phyloP scores from a whole-genome alignment of 345 rosid genomes.

The Boechera retrofracta region DNA sequence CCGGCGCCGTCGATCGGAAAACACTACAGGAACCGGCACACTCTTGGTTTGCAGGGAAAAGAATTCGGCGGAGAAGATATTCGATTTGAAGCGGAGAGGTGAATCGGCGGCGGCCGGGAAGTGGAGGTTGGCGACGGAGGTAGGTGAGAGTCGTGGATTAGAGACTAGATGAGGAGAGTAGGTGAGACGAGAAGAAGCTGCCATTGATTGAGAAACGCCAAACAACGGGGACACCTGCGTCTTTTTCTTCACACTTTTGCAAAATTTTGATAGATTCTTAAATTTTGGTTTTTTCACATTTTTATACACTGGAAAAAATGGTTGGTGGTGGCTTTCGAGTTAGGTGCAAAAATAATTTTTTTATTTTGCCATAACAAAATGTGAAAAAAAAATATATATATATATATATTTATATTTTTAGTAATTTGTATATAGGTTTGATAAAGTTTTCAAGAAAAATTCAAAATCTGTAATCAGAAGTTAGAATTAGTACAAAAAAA shows the following conservation, averaged over 20 bases:
- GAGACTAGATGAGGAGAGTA: constrained; percentile 31
- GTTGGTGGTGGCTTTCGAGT: constrained; percentile 18
- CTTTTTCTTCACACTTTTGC: not conserved
- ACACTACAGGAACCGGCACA: constrained; percentile 16
- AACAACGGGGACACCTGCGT: constrained; percentile 1
- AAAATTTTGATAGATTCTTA: not conserved
- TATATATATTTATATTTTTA: too few species aligned
- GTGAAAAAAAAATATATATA: too few species aligned
- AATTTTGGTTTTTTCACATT: not conserved
- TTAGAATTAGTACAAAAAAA: not conserved
- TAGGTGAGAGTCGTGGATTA: constrained; percentile 35
- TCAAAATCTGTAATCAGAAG: not conserved
- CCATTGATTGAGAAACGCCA: constrained; percentile 30
- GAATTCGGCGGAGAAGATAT: constrained; percentile 14
- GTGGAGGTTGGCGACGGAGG: constrained; percentile 38
- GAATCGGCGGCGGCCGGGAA: constrained; percentile 24
- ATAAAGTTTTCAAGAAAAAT: not conserved
- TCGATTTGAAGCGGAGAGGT: constrained; percentile 10
- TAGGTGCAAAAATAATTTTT: not conserved
- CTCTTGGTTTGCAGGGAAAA: not conserved
- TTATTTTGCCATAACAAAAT: too few species aligned
- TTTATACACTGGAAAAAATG: constrained; percentile 5
- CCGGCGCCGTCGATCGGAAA: constrained; percentile 34
- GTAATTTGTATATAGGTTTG: not conserved
- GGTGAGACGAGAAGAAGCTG: constrained; percentile 45